These are phyloP conservation scores for Nidularia pulvinata DNA, from an alignment of 768 basidiomycete species.

Conservation along the genomic window DNA sequence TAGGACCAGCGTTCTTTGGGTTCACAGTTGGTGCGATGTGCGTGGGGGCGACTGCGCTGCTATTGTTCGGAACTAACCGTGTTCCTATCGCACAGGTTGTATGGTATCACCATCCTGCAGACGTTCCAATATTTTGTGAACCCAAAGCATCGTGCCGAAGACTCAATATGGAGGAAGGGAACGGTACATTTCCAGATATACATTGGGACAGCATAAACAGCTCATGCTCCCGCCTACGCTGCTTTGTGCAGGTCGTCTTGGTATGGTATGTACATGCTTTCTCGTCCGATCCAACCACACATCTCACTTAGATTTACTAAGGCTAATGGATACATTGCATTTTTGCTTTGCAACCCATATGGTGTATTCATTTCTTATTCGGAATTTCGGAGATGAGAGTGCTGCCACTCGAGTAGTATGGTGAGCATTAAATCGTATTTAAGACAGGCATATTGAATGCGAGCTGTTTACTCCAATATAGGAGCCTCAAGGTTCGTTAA, in stretches of 20 bases:
- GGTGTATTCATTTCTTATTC: slow-evolving; percentile 18
- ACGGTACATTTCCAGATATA: slow-evolving; percentile 12
- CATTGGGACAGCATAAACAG: too few species aligned
- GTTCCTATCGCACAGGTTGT: slow-evolving; percentile 12
- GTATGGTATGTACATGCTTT: slow-evolving; percentile 12
- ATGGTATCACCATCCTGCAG: slow-evolving; percentile 25
- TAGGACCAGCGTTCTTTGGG: slow-evolving; percentile 25
- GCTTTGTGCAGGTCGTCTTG: slow-evolving; percentile 11
- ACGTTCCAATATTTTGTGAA: slow-evolving; percentile 23
- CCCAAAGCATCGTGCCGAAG: slow-evolving; percentile 5
- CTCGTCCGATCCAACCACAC: neutral
- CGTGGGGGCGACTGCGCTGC: slow-evolving; percentile 4
- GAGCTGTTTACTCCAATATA: slow-evolving; percentile 3
- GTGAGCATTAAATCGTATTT: slow-evolving; percentile 9
- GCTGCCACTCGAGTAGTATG: slow-evolving; percentile 14
- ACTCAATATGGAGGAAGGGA: slow-evolving; percentile 10
- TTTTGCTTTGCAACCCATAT: slow-evolving; percentile 21
- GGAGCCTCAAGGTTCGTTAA: slow-evolving; percentile 25
- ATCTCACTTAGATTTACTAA: slow-evolving; percentile 2
- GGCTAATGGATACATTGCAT: slow-evolving; percentile 22
- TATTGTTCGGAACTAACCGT: neutral
- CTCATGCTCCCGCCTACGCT: neutral
- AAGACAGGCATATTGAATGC: neutral
- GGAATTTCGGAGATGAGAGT: slow-evolving; percentile 12
- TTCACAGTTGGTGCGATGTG: slow-evolving; percentile 25